phyloP scores from a whole-genome alignment of 345 rosid genomes.

The Eucalyptus marginata region DNA sequence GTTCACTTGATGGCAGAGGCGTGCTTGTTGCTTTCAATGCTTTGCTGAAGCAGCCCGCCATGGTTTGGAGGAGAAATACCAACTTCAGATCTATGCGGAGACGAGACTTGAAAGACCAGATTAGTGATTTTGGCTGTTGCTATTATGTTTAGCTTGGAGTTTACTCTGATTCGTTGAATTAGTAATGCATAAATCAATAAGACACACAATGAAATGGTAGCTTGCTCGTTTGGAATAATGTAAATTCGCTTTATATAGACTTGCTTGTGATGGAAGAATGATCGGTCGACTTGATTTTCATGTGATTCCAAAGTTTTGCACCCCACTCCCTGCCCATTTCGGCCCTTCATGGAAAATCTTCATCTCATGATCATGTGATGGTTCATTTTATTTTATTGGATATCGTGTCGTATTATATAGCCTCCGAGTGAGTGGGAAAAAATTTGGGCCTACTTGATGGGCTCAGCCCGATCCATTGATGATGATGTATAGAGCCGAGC shows the following conservation, averaged over 20 bases:
- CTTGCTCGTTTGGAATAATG: not conserved
- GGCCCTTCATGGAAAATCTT: not conserved
- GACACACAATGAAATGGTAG: not conserved
- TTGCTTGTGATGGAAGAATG: not conserved
- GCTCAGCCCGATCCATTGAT: not conserved
- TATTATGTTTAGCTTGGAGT: not conserved
- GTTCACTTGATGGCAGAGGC: slow-evolving; percentile 14
- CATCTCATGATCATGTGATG: not conserved
- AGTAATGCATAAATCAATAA: not conserved
- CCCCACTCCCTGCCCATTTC: not conserved
- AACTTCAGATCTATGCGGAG: not conserved
- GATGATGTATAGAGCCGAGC: not conserved
- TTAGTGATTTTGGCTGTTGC: not conserved
- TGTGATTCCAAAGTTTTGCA: not conserved
- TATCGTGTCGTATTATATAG: not conserved
- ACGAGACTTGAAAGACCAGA: not conserved
- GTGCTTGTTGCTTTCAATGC: slow-evolving; percentile 7
- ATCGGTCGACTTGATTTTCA: not conserved
- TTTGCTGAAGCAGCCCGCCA: slow-evolving; percentile 23
- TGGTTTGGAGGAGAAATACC: not conserved
- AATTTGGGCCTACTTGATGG: not conserved
- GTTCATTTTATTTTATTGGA: fast-evolving
- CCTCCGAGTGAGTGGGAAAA: not conserved
- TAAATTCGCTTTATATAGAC: not conserved
- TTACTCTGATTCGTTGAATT: not conserved